phyloP scores from a whole-genome alignment of 225 moss, liverwort and hornwort species.

The Physcomitrium patens region DNA sequence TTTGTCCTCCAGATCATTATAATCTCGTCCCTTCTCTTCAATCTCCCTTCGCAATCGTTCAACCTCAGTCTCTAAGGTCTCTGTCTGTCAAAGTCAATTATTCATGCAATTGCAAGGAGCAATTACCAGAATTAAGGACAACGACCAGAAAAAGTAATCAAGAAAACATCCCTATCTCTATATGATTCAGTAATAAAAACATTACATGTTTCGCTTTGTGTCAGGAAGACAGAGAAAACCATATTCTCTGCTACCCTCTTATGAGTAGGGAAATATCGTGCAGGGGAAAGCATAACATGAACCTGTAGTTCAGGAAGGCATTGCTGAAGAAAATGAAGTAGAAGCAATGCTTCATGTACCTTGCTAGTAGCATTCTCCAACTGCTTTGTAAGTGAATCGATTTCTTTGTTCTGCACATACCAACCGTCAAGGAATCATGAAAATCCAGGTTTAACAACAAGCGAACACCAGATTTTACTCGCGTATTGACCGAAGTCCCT shows the following conservation, averaged over 20 bases:
- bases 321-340: too few species aligned
- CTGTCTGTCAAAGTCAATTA: background rate
- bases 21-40: constrained; percentile 8
- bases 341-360: background rate
- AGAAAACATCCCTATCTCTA: too few species aligned
- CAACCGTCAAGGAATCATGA: too few species aligned
- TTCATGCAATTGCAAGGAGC: background rate
- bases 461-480: background rate
- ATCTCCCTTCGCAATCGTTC: constrained; percentile 23
- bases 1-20: constrained; percentile 11
- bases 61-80: constrained; percentile 7
- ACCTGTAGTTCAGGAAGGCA: too few species aligned
- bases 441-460: background rate
- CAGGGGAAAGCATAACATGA: too few species aligned
- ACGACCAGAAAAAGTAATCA: too few species aligned
- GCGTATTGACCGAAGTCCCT: background rate
- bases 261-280: too few species aligned
- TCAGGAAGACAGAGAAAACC: too few species aligned
- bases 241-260: too few species aligned
- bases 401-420: constrained; percentile 24
- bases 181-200: too few species aligned
- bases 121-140: too few species aligned
- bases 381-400: constrained; percentile 8
- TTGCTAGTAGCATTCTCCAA: constrained; percentile 18
- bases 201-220: too few species aligned